phyloP scores from a whole-genome alignment of 257 asterid genomes.

The Mentha longifolia region DNA sequence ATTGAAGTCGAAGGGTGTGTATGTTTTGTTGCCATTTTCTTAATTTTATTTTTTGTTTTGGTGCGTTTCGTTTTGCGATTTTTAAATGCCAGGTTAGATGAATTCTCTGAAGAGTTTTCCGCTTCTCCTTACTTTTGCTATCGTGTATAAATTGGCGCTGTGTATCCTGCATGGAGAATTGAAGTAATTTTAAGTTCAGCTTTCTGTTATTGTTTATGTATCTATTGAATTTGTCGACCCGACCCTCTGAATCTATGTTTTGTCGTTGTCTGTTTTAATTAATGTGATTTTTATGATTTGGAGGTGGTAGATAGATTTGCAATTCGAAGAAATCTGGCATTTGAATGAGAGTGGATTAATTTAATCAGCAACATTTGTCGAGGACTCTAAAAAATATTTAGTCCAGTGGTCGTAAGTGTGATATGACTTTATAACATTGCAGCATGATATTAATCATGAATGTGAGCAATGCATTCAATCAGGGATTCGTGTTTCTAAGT shows the following conservation, averaged over 20 bases:
- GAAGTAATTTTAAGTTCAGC: conserved; percentile 6
- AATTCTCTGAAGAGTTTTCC: neutral
- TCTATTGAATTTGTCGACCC: neutral
- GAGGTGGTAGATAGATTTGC: neutral
- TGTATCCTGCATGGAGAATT: conserved; percentile 26
- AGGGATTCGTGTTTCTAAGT: conserved; percentile 13
- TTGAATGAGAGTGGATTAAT: conserved; percentile 5
- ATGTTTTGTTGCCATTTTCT: neutral
- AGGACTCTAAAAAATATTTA: no score
- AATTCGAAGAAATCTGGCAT: neutral
- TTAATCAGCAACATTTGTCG: conserved; percentile 5
- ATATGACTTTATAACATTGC: neutral
- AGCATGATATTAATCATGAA: neutral
- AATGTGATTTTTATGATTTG: neutral
- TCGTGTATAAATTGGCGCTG: conserved; percentile 14
- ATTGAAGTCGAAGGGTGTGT: conserved; percentile 92
- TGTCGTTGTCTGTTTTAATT: no score
- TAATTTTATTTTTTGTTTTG: neutral
- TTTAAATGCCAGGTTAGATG: neutral
- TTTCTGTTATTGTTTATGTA: neutral
- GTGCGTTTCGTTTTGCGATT: neutral
- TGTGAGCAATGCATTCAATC: neutral
- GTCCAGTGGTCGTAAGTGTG: neutral
- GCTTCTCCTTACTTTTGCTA: neutral
- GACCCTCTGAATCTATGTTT: neutral